Conservation (phyloP, 176 grass and related monocot genomes). For the Pharus latifolius region DNA sequence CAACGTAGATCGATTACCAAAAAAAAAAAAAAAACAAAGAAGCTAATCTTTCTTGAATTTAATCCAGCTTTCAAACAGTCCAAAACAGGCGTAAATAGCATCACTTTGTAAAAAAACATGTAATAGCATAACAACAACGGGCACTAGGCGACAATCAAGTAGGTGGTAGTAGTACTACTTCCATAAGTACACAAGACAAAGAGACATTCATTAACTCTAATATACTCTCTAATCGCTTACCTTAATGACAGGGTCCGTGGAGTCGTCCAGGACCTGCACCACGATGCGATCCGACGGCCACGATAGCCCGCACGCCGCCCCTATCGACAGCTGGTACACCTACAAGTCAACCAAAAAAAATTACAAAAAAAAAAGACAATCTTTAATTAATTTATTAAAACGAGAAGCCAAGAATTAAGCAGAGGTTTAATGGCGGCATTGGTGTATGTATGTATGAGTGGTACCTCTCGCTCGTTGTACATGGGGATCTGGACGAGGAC, state of each 20-base stretch:
- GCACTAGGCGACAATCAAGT: too few relatives aligned
- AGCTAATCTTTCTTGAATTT: too few relatives aligned
- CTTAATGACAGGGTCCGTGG: conserved; percentile 58
- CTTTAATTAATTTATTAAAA: too few relatives aligned
- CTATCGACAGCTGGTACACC: conserved; percentile 67
- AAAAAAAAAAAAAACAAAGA: too few relatives aligned
- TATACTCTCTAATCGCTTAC: conserved; percentile 8
- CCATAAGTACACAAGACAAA: not conserved
- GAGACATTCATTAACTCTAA: not conserved
- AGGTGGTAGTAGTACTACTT: too few relatives aligned
- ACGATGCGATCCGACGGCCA: conserved; percentile 66
- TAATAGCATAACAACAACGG: too few relatives aligned
- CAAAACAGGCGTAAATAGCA: too few relatives aligned
- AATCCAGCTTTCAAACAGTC: too few relatives aligned
- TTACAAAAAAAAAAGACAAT: not conserved
- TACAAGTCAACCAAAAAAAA: not conserved
- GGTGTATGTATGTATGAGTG: too few relatives aligned
- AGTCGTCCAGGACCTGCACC: conserved; percentile 84
- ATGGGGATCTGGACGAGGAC: conserved; percentile 93
- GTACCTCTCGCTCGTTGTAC: conserved; percentile 94
- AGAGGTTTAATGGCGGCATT: not conserved
- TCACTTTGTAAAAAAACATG: too few relatives aligned
- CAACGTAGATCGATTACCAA: too few relatives aligned
- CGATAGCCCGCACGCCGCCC: conserved; percentile 50
- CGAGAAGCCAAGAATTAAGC: not conserved